Base-by-base conservation (phyloP, 2,329 filamentous ascomycete species). In the Ascochyta koolunga region DNA sequence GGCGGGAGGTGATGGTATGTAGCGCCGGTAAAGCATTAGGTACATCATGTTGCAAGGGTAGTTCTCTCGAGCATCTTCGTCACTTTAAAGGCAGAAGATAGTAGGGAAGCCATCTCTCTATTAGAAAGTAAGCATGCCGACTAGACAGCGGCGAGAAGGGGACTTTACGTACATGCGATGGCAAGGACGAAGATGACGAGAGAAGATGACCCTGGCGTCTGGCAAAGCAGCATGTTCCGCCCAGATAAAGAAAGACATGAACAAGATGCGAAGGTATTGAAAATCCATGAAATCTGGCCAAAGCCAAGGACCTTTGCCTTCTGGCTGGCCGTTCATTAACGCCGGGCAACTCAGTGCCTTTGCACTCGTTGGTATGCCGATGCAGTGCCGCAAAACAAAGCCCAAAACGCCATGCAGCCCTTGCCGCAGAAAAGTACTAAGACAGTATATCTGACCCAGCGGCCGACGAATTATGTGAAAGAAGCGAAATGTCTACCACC, bases 151-250 rank as follows among this genome's bases (percentile, higher is more conserved):
- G 73, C 71, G 70, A 72, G 68, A 74, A 69, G 70, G 73, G 71
- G 69, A 68, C 63, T 66, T 76, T 76, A 76, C 74, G 70, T 77
- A 77, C 74, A 76, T 72, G 67, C 68, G 68, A 75, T 74, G 72
- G 68, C 73, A 72, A 77, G 75, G 75, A 77, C 74, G 73, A 75
- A 76, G 74, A 77, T 71, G 74, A 76, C 68, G 74, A 76, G 70
- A 76, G 72, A 75, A 64, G 62, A 55, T 66, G 67, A 68, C 64
- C 66, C 65, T 65, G 62, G 61, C 65, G 70, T 66, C 67, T 64
- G 62, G 58, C 62, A 65, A 72, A 66, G 70, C 65, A 73, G 68
- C 64, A 61, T 65, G 51, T 64, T 61, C 67, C 61, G 67, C 68
- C 69, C 59, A 64, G 61, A 57, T 51, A 59, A 64, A 68, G 56